These are phyloP conservation scores for Scedosporium minutisporum DNA, from an alignment of 2,329 filamentous ascomycete genomes.

Conservation along the genomic window DNA sequence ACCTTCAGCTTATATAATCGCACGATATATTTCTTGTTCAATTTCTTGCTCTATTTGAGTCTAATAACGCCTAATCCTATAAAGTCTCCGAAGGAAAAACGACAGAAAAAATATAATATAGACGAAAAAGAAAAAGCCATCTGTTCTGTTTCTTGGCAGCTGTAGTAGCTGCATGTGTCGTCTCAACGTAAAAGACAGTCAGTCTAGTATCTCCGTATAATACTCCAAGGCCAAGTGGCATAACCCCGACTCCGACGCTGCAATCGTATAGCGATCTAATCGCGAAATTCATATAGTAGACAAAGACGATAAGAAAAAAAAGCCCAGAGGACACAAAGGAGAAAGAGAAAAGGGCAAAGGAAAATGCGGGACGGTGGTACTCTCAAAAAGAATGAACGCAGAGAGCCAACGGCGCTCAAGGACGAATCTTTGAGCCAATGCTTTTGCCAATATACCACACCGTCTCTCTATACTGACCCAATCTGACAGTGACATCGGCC, in stretches of 20 bases:
- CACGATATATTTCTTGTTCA: background rate
- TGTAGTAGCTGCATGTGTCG: background rate
- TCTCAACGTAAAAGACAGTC: background rate
- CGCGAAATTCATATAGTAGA: background rate
- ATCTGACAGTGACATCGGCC: conserved; percentile 63
- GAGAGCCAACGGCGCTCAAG: conserved; percentile 26
- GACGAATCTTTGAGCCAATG: conserved; percentile 55
- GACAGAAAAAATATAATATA: background rate
- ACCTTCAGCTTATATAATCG: background rate
- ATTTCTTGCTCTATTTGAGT: background rate
- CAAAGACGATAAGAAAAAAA: background rate
- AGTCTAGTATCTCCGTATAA: background rate
- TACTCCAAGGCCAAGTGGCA: background rate
- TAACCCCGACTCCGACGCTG: background rate
- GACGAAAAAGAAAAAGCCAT: background rate
- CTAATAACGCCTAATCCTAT: background rate
- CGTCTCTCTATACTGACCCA: conserved; percentile 66
- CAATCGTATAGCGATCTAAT: background rate
- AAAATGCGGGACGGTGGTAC: background rate
- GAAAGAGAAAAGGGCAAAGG: background rate
- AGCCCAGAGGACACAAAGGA: background rate
- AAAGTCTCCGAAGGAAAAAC: background rate
- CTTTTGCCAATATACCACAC: conserved; percentile 62
- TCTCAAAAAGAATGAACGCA: conserved; percentile 11
- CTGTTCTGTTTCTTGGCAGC: background rate